Evolutionary conservation across 208 protist species (phyloP), one percentile per base, ranked within the genome.

Genomic region (Naegleria lovaniensis): DNA sequence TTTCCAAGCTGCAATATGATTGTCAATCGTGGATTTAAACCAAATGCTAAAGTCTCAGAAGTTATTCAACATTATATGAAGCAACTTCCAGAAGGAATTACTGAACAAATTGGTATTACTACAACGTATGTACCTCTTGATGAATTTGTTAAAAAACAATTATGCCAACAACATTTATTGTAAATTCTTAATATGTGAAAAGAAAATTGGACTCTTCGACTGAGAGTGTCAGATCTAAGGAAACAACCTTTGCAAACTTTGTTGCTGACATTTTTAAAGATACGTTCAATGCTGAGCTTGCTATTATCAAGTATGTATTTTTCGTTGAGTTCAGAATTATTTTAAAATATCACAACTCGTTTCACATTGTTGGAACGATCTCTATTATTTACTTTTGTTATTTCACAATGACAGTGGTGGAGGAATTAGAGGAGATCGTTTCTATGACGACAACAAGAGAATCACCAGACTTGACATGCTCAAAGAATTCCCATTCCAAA

Each of bases 1-100:
- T 86, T 86, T 33, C 83, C 83, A 33, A 33, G 40, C 16, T 86
- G 83, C 5, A 86, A 86, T 22, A 86, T 86, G 83, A 86, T 86
- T 86, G 19, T 86, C 5, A 86, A 86, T 25, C 41, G 39, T 51
- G 83, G 39, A 16, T 51, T n/a, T 86, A 38, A 86, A 51, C 39
- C 39, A 40, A 38, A 86, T 38, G 0, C 15, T 33, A 25, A 86
- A 36, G 39, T 51, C 5, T 11, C 36, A n/a, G 15, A 33, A 51
- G 40, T 86, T 33, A 38, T 86, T 38, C 6, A 86, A 33, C 11
- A 48, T 15, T 86, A 86, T 51, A 33, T 51, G 19, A 15, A 41
- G 0, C 19, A 51, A 33, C 29, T 86, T 25, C 83, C 83, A 33
- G 33, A 48, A 9, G 83, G 33, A 41, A 25, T 15, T 33, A 33